phyloP scores from a whole-genome alignment of 768 basidiomycete genomes.

The Lentinula raphanica region DNA sequence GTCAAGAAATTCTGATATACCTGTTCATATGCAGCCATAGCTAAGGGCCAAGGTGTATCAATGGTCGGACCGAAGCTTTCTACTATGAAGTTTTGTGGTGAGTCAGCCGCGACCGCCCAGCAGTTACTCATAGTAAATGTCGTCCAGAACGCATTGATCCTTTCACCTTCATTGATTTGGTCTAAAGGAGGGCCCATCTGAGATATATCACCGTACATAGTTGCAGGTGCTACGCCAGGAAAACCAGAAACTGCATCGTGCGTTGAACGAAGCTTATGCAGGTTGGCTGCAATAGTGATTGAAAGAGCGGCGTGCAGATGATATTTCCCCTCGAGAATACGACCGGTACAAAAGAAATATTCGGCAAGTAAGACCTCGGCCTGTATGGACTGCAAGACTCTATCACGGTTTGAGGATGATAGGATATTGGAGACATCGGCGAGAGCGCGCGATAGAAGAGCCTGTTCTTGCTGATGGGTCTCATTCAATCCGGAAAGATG shows the following conservation, averaged over 20 bases:
- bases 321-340: constrained; percentile 38
- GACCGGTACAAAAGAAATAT: constrained; percentile 37
- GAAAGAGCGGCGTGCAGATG: constrained; percentile 30
- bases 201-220: constrained; percentile 31
- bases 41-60: constrained; percentile 11
- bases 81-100: background rate
- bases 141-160: constrained; percentile 39
- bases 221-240: constrained; percentile 31
- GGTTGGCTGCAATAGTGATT: constrained; percentile 19
- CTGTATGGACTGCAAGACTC: constrained; percentile 29
- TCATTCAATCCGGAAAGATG: constrained; percentile 25
- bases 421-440: constrained; percentile 21
- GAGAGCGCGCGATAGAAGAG: constrained; percentile 45
- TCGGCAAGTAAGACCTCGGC: constrained; percentile 35
- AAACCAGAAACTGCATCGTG: constrained; percentile 21
- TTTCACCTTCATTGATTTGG: constrained; percentile 24
- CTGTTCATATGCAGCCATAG: constrained; percentile 5
- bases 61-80: background rate
- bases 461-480: constrained; percentile 29
- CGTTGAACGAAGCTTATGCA: constrained; percentile 31
- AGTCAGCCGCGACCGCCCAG: constrained; percentile 24
- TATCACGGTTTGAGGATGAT: constrained; percentile 18
- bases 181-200: constrained; percentile 27
- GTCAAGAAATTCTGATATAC: constrained; percentile 5
- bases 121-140: constrained; percentile 28